phyloP scores from a whole-genome alignment of 345 rosid species.

The Alliaria petiolata region DNA sequence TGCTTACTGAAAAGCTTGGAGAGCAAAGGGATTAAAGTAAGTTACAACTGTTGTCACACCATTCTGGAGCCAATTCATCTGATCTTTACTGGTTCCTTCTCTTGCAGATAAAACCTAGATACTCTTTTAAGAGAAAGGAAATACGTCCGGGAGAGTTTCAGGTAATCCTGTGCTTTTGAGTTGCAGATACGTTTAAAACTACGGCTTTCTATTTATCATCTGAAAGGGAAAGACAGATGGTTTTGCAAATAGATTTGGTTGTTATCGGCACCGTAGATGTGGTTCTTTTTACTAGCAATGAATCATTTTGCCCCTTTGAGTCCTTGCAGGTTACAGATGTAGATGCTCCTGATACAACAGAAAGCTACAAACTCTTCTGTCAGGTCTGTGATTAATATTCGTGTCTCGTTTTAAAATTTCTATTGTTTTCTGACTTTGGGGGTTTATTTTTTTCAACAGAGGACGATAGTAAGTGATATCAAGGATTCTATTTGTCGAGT shows the following conservation, averaged over 20 bases:
- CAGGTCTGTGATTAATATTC: conserved; percentile 52
- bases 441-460: conserved; percentile 42
- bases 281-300: neutral
- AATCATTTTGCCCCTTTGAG: neutral
- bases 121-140: conserved; percentile 92
- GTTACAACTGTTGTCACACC: conserved; percentile 10
- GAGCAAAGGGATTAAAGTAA: conserved; percentile 80
- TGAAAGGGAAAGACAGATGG: neutral
- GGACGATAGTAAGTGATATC: conserved; percentile 84
- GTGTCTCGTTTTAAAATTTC: neutral
- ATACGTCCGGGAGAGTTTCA: conserved; percentile 84
- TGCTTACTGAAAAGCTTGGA: conserved; percentile 96
- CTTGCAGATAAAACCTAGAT: conserved; percentile 89
- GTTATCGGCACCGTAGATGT: neutral
- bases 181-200: neutral
- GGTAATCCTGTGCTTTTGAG: conserved; percentile 31
- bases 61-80: neutral
- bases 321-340: conserved; percentile 59
- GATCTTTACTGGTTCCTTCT: conserved; percentile 3
- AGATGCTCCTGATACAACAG: conserved; percentile 71
- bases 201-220: neutral
- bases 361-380: conserved; percentile 81
- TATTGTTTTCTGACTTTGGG: conserved; percentile 2
- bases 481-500: conserved; percentile 92
- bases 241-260: neutral